These are phyloP conservation scores for Thielaviopsis musarum DNA, from an alignment of 2,329 filamentous ascomycete species.

Conservation along the genomic window DNA sequence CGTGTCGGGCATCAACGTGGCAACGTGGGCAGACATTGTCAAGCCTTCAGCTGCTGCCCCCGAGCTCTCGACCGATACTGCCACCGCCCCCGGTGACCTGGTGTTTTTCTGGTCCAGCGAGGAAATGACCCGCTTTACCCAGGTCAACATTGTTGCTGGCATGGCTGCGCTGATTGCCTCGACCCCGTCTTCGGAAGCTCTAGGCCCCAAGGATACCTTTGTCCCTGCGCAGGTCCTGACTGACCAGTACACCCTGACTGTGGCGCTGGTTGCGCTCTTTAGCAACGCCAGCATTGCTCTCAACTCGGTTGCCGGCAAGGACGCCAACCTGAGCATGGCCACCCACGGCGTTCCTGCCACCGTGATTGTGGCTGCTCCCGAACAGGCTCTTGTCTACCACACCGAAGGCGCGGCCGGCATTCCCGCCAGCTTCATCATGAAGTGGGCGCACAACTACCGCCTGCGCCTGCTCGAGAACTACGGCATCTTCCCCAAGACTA, in stretches of 20 bases:
- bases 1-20: constrained; percentile 57
- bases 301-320: constrained; percentile 67
- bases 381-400: constrained; percentile 17
- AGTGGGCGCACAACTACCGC: constrained; percentile 54
- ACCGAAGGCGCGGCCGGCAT: neutral
- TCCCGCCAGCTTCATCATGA: constrained; percentile 43
- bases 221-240: constrained; percentile 70
- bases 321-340: constrained; percentile 54
- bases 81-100: constrained; percentile 34
- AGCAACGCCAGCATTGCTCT: constrained; percentile 73
- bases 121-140: constrained; percentile 68
- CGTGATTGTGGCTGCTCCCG: constrained; percentile 61
- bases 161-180: constrained; percentile 62
- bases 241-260: constrained; percentile 59
- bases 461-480: constrained; percentile 49
- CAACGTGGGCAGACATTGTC: constrained; percentile 86
- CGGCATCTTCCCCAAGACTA: constrained; percentile 52
- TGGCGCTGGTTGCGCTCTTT: constrained; percentile 70
- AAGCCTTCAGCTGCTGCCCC: constrained; percentile 44
- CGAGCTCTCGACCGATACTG: constrained; percentile 48
- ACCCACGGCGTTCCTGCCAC: constrained; percentile 64
- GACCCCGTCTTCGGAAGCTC: constrained; percentile 56
- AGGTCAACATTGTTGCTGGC: constrained; percentile 73
- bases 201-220: constrained; percentile 62
- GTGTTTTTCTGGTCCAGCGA: constrained; percentile 52